Conservation (phyloP, 164 flowering plant genomes). For the Chimonanthus salicifolius region DNA sequence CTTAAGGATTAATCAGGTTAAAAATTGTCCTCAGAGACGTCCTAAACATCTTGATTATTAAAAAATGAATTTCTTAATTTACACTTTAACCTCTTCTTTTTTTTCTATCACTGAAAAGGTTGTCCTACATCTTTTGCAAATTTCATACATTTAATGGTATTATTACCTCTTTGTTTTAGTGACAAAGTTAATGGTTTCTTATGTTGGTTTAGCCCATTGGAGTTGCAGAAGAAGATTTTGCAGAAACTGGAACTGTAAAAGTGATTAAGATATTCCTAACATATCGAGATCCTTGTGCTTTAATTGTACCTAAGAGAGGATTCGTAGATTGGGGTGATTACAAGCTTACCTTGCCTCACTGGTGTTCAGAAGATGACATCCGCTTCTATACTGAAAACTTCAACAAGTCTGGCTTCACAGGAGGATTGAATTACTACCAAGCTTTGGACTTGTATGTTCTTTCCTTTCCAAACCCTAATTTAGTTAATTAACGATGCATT, state of each 20-base stretch:
- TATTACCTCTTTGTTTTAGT: too few relatives aligned
- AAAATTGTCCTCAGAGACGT: too few relatives aligned
- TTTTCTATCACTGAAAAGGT: too few relatives aligned
- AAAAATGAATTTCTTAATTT: too few relatives aligned
- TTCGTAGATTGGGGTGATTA: not conserved
- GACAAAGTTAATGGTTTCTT: too few relatives aligned
- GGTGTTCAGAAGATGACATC: conserved; percentile 52
- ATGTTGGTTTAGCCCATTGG: conserved; percentile 14
- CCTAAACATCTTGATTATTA: too few relatives aligned
- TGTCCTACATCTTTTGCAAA: too few relatives aligned
- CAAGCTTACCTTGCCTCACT: conserved; percentile 25
- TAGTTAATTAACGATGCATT: not conserved
- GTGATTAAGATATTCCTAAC: conserved; percentile 43
- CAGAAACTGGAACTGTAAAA: conserved; percentile 31
- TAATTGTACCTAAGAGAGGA: conserved; percentile 29
- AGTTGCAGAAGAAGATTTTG: conserved; percentile 45
- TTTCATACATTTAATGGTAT: too few relatives aligned
- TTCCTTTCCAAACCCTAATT: not conserved
- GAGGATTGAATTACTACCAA: conserved; percentile 48
- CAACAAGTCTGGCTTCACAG: conserved; percentile 43
- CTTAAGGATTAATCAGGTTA: too few relatives aligned
- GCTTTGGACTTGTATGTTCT: conserved; percentile 38
- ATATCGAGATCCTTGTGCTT: conserved; percentile 14
- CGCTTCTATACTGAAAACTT: conserved; percentile 34
- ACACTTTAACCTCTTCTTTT: too few relatives aligned